Evolutionary conservation across 441 rosid species (phyloP), one percentile per base, ranked within the genome.

Genomic region (Arabidopsis hybrid): DNA sequence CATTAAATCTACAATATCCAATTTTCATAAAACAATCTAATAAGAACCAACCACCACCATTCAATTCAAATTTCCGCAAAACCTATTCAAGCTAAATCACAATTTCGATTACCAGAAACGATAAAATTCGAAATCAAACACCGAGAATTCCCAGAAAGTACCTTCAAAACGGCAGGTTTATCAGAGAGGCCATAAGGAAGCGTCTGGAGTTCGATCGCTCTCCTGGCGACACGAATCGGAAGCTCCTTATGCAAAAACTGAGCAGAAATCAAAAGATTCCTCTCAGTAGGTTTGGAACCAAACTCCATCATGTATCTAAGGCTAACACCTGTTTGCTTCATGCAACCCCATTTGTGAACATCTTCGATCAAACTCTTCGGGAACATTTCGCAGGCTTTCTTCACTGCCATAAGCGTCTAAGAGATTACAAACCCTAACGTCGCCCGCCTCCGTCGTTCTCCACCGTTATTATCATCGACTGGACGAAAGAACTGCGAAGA

Each of bases 281-380:
- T 83, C 34, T 81, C 81, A 1, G 88, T 87, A 6, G 98, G 96
- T 12, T 35, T 75, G 12, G 92, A 87, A 32, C 99, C 99, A 61
- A 95, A 95, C 60, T 95, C 95, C 98, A 95, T 88, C 99, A 92
- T 95, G 78, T 92, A 91, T 81, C 95, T 82, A 63, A 92, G 80
- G 68, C 96, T 91, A 5, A 95, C 98, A 32, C 99, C 98, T 0
- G 91, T 92, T 79, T 83, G 99, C 83, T 89, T 95, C 98, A 89
- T 86, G 86, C 92, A 73, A 3, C 98, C 95, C 97, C 97, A 91
- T 64, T 83, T 76, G 32, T 79, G 88, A 16, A 89, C 91, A 69
- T 95, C 98, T 72, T 86, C 91, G 52, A 88, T 79, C 79, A 92
- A 61, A 39, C 69, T 73, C 91, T 89, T 92, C 14, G 92, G 83